These are phyloP conservation scores for Hippophae gyantsensis DNA, from an alignment of 306 rosid species.

Conservation along the genomic window DNA sequence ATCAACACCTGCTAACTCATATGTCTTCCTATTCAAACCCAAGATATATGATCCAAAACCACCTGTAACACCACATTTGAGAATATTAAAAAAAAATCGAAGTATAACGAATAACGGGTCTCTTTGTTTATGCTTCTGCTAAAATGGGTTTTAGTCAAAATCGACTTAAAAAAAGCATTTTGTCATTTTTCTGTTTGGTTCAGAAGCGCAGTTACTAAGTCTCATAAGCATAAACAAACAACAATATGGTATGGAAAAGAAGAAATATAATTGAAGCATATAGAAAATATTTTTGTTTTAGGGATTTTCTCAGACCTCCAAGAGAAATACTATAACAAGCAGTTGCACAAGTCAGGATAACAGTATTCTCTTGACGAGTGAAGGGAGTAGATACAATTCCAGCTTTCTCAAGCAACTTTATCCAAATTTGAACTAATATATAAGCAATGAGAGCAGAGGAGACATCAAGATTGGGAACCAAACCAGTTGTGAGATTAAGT, in stretches of 20 bases:
- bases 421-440: constrained; percentile 75
- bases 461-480: constrained; percentile 91
- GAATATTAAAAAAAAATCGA: constrained; percentile 2
- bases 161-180: no score
- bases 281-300: not conserved
- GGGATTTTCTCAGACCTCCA: constrained; percentile 50
- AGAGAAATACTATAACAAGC: constrained; percentile 92
- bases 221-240: no score
- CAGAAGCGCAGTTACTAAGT: no score
- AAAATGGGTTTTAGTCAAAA: no score
- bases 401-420: constrained; percentile 61
- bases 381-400: constrained; percentile 70
- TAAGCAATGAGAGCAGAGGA: constrained; percentile 96
- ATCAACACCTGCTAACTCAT: constrained; percentile 76
- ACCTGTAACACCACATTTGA: constrained; percentile 41
- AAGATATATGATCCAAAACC: constrained; percentile 94
- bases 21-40: constrained; percentile 68
- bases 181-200: no score
- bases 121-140: no score
- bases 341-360: constrained; percentile 91
- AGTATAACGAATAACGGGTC: not conserved
- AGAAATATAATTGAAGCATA: no score
- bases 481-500: constrained; percentile 85
- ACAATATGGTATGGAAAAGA: no score
- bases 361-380: constrained; percentile 84